Conservation (phyloP, 805 yeast species). For the Candida tibetensis region DNA sequence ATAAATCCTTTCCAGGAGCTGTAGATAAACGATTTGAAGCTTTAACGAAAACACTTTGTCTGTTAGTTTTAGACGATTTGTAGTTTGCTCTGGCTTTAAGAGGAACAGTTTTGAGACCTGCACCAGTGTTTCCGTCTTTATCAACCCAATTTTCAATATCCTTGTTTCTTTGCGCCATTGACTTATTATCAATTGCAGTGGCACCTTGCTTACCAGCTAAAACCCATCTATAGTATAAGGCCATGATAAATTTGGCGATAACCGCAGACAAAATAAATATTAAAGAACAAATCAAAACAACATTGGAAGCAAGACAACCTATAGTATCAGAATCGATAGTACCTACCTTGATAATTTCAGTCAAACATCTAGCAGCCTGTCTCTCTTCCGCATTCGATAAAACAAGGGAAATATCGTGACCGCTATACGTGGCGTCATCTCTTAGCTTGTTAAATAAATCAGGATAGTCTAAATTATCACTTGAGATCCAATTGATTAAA, state of each 20-base stretch:
- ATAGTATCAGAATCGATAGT: conserved; percentile 82
- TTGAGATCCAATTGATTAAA: conserved; percentile 70
- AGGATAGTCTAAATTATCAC: conserved; percentile 71
- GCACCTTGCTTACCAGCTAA: conserved; percentile 76
- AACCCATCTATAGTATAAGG: conserved; percentile 87
- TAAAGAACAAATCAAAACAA: conserved; percentile 77
- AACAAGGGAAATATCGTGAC: conserved; percentile 78
- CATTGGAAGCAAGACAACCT: conserved; percentile 89
- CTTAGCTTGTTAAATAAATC: conserved; percentile 62
- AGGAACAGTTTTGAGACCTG: conserved; percentile 47
- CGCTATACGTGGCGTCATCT: conserved; percentile 53
- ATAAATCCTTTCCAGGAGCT: conserved; percentile 38
- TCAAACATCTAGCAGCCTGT: conserved; percentile 73
- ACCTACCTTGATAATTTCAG: conserved; percentile 87
- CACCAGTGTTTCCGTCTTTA: conserved; percentile 40
- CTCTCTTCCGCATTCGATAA: conserved; percentile 66
- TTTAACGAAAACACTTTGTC: conserved; percentile 42
- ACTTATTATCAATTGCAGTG: conserved; percentile 52
- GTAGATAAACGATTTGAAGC: conserved; percentile 31
- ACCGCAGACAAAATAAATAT: conserved; percentile 84
- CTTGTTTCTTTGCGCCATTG: conserved; percentile 60
- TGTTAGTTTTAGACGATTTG: conserved; percentile 30
- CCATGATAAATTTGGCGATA: conserved; percentile 71
- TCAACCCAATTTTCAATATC: conserved; percentile 86
- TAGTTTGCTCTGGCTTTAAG: conserved; percentile 52